Evolutionary conservation across 2,329 filamentous ascomycete genomes (phyloP), one percentile per base, ranked within the genome.

Genomic region (Cryoendolithus antarcticus): DNA sequence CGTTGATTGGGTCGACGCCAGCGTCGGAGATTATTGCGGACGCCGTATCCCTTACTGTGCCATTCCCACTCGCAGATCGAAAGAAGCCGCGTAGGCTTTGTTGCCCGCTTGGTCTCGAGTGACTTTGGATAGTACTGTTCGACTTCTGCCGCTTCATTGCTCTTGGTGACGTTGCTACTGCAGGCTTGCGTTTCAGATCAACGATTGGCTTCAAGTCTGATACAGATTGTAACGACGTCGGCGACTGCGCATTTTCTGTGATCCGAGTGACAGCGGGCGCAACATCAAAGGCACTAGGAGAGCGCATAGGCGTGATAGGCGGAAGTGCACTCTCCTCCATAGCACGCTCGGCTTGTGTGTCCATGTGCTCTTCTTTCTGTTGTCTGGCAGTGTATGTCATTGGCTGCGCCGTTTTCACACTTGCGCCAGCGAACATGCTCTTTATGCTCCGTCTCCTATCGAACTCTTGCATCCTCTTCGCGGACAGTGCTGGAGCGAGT

Each of bases 381-480:
- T 19, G 3, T 3, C 15, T 19, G 15, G 5, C 15, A 19, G 15
- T 19, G 5, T 19, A 3, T 19, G 15, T 5, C 15, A 19, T 5
- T 19, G 15, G 15, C 15, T 19, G 15, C 5, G 15, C 40, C 4
- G 41, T 38, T 35, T 72, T 77, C 19, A 44, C n/a, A 2, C 35
- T 40, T 10, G 54, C 52, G 9, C 49, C 52, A 43, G 68, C 69
- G 56, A 96, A 95, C 91, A 98, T 96, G 54, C 93, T 86, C 50
- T 81, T 84, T 54, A 98, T 95, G 56, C 69, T 94, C 48, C 76
- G 75, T 12, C 91, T 76, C 43, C 80, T 79, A 54, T 88, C 77
- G 50, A 96, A 96, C 51, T 95, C 88, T 1, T 86, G 81, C 40
- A 95, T 81, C 7, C 93, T 69, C 55, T 77, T 86, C 1, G 82